Base-by-base conservation (phyloP, 2,329 filamentous ascomycete genomes). In the Epichloe festucae region DNA sequence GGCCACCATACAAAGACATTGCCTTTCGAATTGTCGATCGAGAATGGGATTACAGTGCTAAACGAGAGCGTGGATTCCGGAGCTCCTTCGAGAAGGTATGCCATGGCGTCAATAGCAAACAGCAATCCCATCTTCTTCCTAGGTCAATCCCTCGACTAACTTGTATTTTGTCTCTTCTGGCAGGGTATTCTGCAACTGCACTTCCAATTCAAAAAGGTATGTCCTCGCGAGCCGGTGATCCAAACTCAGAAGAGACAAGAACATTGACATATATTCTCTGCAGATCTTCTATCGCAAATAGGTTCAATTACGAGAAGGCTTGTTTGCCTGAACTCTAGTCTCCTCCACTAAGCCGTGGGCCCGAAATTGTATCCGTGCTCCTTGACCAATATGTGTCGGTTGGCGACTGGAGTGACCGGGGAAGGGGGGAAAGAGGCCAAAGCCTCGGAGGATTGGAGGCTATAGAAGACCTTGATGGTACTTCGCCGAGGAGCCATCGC, bases 11-110 rank as follows among this genome's bases (percentile, higher is more conserved):
- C 65, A 88, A 96, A 67, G 93, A 98, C 63, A 85, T 98, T 63
- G 93, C 91, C 8, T 98, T 98, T 64, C 82, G 91, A 40, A 96
- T 98, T 58, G 90, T 98, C 40, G 93, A 98, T 68, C 91, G 93
- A 57, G 93, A 98, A 69, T 98, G 93, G 93, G 93, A 98, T 68
- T 98, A 96, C 66, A 95, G 89, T 66, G 88, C 91, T 3, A 97
- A 96, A 71, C 81, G 85, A 60, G 93, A 98, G 61, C 80, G 93
- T 54, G 94, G 93, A 1, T 98, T 97, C 71, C 90, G 81, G 66
- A 96, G 90, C 69, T 95, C 87, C 56, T 98, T 97, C 67, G 93
- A 98, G 70, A 96, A 95, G 83, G 89, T 93, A 80, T 57, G 79
- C 70, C 38, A 42, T 23, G 21, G 52, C 48, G 46, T 54, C 52